Base-by-base conservation (phyloP, 768 basidiomycete genomes). In the Lactifluus subvellereus region DNA sequence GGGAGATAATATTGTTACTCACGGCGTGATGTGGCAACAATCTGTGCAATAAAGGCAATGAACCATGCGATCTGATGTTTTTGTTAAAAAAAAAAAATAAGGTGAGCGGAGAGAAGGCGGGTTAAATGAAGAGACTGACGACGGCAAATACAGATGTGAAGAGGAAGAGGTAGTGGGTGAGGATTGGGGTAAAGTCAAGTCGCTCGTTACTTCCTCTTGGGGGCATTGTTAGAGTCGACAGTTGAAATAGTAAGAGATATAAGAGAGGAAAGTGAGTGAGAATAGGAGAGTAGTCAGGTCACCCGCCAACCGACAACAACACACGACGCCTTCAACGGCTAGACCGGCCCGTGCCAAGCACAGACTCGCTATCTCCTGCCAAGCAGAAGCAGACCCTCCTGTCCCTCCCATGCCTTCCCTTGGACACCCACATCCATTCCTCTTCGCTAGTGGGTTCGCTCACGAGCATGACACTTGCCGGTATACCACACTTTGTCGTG, bases 101-200 rank as follows among this genome's bases (percentile, higher is more conserved):
- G 27, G 47, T 66, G 58, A n/a, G 45, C 13, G 7, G 53, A 60
- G 60, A 30, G 16, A 22, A 13, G 22, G 22, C 35, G 22, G 50
- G n/a, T 18, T 1, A 40, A 37, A 2, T 13, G 18, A 43, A 67
- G 42, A 5, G 42, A 79, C 90, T 69, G 67, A 94, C 91, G 61
- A 91, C 72, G 37, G 92, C 79, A 53, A 97, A 81, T 57, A 94
- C 82, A 63, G 87, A 87, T 1, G 94, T 96, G 71, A 91, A 87
- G 32, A 96, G 80, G 72, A 96, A 94, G 71, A 96, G 81, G 71
- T 95, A 94, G 72, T 96, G 93, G 18, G 91, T 91, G 61, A 93
- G 80, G 65, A 96, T 89, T 64, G 91, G 93, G 1, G 88, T 91
- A 61, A 94, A 89, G 75, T 94, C 91, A 67, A 90, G 82, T n/a